Base-by-base conservation (phyloP, 2,329 filamentous ascomycete species). In the Penicillium oxalicum region DNA sequence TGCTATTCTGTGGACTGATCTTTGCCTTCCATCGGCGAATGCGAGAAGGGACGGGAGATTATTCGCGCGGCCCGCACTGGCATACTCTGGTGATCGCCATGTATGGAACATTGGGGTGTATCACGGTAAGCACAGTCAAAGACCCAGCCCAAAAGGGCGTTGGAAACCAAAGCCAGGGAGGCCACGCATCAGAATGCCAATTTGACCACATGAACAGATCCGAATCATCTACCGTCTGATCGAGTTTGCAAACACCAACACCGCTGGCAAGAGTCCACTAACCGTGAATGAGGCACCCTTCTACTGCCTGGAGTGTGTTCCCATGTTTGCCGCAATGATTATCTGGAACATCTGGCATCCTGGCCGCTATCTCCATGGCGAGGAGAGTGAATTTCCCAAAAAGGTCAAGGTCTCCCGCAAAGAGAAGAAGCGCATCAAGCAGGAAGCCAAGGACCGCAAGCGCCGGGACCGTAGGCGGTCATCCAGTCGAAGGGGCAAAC, bases 351-450 rank as follows among this genome's bases (percentile, higher is more conserved):
- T 46, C 36, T 46, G 44, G 44, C 44, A 46, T 28, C 44, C 44
- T 12, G 44, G 44, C 33, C 44, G 44, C 38, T 46, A 46, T 40
- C 44, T 46, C 33, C 44, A 46, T 34, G 44, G 44, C 13, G 44
- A 46, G n/a, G 44, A 40, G 27, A 40, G 44, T 40, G 44, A 46
- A 9, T 46, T 46, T 34, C 44, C 44, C 44, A 46, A 46, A 25
- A 46, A 46, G 32, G 36, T 46, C 24, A 50, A 50, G 48, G n/a
- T 50, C 11, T 50, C 48, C 29, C 48, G 48, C 38, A 35, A 34
- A 8, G 48, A 50, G 39, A 47, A 39, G 28, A 40, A 36, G 9
- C 33, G 13, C 11, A 38, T 42, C 26, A 50, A 50, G 44, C 48
- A 24, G 18, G 42, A 50, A 41, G 39, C 28, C 4, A 43, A 43